Evolutionary conservation across 805 yeast genomes (phyloP).

Genomic region (Barnettozyma pratensis): DNA sequence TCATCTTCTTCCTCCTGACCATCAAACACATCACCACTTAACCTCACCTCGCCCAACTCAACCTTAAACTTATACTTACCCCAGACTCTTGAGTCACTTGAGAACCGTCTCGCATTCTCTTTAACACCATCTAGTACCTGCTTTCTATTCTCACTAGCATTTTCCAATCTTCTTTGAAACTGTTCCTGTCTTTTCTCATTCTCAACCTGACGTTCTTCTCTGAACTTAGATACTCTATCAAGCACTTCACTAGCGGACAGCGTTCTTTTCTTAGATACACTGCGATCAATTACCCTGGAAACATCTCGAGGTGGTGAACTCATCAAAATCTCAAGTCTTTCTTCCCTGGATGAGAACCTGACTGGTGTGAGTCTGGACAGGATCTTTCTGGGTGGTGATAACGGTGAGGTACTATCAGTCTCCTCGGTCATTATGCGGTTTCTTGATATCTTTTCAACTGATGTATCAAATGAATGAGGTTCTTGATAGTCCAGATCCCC

Average conservation of each 20-base stretch:
- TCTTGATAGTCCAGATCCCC: no score
- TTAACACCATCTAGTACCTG: neutral
- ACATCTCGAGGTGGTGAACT: neutral
- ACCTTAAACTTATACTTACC: conserved; percentile 3
- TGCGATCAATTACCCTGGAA: neutral
- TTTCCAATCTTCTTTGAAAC: neutral
- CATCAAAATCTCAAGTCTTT: neutral
- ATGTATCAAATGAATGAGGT: no score
- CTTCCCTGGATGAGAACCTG: neutral
- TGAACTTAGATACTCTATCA: conserved; percentile 5
- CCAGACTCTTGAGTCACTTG: neutral
- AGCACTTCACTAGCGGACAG: conserved; percentile 4
- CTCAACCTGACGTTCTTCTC: neutral
- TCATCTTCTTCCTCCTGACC: no score
- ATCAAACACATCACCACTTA: no score
- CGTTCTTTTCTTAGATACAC: conserved; percentile 1
- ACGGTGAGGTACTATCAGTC: neutral
- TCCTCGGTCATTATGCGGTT: no score
- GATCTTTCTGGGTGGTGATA: conserved; percentile 5
- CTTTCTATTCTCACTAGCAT: conserved; percentile 2
- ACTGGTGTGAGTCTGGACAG: conserved; percentile 3
- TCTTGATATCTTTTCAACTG: no score
- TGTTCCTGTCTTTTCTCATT: neutral
- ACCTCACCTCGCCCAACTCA: neutral
- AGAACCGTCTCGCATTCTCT: conserved; percentile 5